phyloP scores from a whole-genome alignment of 495 filamentous ascomycete species.

The Coniosporium apollinis region DNA sequence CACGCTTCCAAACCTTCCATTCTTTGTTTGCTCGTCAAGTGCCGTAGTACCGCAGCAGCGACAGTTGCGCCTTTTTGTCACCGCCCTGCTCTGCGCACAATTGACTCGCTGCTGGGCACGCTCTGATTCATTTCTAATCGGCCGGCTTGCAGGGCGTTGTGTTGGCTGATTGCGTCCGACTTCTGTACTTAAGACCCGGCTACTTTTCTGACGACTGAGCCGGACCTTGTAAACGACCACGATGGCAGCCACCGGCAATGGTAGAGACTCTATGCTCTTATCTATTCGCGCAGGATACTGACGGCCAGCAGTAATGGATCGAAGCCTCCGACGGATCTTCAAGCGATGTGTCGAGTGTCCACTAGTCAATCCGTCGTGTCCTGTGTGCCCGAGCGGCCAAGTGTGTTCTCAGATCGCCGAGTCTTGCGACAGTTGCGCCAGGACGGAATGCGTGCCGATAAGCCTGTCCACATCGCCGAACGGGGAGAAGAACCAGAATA shows the following conservation, averaged over 20 bases:
- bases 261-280: background rate
- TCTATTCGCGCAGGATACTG: conserved; percentile 1
- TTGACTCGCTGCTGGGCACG: too few species aligned
- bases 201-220: too few species aligned
- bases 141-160: background rate
- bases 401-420: conserved; percentile 39
- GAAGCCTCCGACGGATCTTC: conserved; percentile 20
- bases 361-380: conserved; percentile 15
- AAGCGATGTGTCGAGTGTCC: conserved; percentile 23
- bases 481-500: conserved; percentile 11
- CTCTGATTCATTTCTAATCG: too few species aligned
- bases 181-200: background rate
- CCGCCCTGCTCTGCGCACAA: too few species aligned
- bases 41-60: background rate
- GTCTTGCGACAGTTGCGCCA: conserved; percentile 41
- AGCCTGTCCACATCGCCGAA: conserved; percentile 19
- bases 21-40: conserved; percentile 1
- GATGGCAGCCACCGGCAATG: background rate
- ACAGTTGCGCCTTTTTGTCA: too few species aligned
- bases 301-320: conserved; percentile 13
- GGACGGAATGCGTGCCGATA: conserved; percentile 40
- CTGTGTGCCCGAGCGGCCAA: conserved; percentile 14
- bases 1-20: conserved; percentile 3
- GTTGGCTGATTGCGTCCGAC: background rate
- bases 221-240: background rate